Evolutionary conservation across 768 basidiomycete genomes (phyloP), one percentile per base, ranked within the genome.

Genomic region (Postia placenta): DNA sequence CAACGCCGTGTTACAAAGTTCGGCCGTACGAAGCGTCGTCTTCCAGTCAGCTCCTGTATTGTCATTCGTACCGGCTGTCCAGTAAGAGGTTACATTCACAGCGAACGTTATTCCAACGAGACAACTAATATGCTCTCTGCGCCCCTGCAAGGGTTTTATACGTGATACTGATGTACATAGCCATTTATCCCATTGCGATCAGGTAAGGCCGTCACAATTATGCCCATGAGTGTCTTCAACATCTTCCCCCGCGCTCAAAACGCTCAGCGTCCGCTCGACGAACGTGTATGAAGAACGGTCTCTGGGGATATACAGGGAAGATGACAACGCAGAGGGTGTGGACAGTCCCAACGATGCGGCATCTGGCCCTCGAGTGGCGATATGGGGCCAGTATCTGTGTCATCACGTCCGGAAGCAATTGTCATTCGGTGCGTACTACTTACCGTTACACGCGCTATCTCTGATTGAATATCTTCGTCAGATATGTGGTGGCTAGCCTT

Each of bases 401-500:
- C 66, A 67, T 43, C 75, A 76, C 56, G 64, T 66, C 0, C 64
- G 72, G 2, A 60, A 64, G 43, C 80, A 82, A 58, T 64, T 82
- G 22, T 74, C 79, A 1, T 80, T 79, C 54, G 74, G 73, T 73
- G 44, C 49, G 52, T n/a, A n/a, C n/a, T n/a, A n/a, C n/a, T n/a
- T n/a, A n/a, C n/a, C n/a, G n/a, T n/a, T 23, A 19, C 14, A 11
- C 27, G 24, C 11, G 33, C 11, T 24, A 28, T 6, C 27, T 11
- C 43, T 42, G 12, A 39, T 20, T n/a, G n/a, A n/a, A n/a, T n/a
- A n/a, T n/a, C n/a, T n/a, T n/a, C n/a, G n/a, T n/a, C n/a, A 92
- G 93, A 96, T 66, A 92, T 96, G 79, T 96, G 94, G 94, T 96
- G 92, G 92, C 66, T 97, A n/a, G 87, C 73, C 0, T 66, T 90